These are phyloP conservation scores for Puccinia horiana DNA, from an alignment of 1,284 basidiomycete genomes.

Conservation along the genomic window DNA sequence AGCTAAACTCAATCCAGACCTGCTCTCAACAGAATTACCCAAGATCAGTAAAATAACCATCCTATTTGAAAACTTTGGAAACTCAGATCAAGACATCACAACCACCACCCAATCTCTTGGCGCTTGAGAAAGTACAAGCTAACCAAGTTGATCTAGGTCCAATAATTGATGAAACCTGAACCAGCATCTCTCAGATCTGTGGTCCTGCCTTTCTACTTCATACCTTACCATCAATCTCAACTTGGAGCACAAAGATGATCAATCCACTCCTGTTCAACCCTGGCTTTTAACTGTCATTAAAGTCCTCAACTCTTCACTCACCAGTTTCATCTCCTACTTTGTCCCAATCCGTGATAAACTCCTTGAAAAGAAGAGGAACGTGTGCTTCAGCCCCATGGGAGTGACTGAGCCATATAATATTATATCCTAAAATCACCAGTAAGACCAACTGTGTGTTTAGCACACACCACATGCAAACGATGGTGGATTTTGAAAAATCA, in stretches of 20 bases:
- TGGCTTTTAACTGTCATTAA: slow-evolving; percentile 71
- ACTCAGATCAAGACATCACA: slow-evolving; percentile 60
- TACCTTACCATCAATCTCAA: slow-evolving; percentile 82
- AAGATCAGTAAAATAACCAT: neutral
- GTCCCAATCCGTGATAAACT: slow-evolving; percentile 90
- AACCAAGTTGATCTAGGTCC: slow-evolving; percentile 81
- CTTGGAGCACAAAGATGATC: slow-evolving; percentile 45
- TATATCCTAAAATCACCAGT: too few species aligned
- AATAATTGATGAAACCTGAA: slow-evolving; percentile 71
- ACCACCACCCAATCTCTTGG: slow-evolving; percentile 70
- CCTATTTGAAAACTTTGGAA: slow-evolving; percentile 42
- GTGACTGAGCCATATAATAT: too few species aligned
- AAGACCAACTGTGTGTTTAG: too few species aligned
- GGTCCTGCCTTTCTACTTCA: slow-evolving; percentile 79
- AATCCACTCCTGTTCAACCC: slow-evolving; percentile 64
- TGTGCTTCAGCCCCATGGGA: too few species aligned
- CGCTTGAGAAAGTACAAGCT: slow-evolving; percentile 71
- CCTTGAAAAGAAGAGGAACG: slow-evolving; percentile 67
- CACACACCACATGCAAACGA: too few species aligned
- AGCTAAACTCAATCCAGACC: slow-evolving; percentile 62
- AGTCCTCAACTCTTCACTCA: slow-evolving; percentile 75
- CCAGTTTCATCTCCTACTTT: slow-evolving; percentile 84
- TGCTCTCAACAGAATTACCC: slow-evolving; percentile 65
- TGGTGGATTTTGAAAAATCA: too few species aligned
- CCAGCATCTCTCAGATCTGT: slow-evolving; percentile 74